phyloP scores from a whole-genome alignment of 31 red algal genomes.

The Porphyra umbilicalis region DNA sequence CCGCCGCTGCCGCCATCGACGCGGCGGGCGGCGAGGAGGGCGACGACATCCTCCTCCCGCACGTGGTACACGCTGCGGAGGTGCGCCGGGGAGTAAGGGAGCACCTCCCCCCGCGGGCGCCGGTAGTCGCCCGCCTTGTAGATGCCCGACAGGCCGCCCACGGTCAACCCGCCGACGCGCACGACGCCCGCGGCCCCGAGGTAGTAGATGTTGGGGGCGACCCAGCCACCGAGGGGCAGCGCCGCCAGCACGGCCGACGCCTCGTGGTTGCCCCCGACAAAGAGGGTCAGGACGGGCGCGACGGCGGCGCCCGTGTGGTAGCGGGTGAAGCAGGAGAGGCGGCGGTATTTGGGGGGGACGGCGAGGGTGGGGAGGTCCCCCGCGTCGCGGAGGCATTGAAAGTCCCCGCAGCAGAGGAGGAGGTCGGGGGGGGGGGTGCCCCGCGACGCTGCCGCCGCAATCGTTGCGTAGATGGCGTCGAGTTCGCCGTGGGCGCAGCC shows the following conservation, averaged over 20 bases:
- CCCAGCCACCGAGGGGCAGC: constrained; percentile 75
- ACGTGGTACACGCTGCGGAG: constrained; percentile 76
- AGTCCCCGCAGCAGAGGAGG: constrained; percentile 85
- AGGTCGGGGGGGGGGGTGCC: constrained; percentile 29
- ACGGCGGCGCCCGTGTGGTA: constrained; percentile 52
- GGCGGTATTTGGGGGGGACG: constrained; percentile 48
- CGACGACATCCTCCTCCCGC: constrained; percentile 56
- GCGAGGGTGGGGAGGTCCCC: constrained; percentile 66
- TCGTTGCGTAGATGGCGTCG: constrained; percentile 61
- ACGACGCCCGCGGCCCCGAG: constrained; percentile 82
- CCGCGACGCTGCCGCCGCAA: constrained; percentile 16
- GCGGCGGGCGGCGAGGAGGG: constrained; percentile 11
- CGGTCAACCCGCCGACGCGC: constrained; percentile 43
- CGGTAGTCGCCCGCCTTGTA: constrained; percentile 65
- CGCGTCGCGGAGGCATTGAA: constrained; percentile 77
- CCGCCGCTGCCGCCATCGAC: neutral
- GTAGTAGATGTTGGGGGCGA: constrained; percentile 94
- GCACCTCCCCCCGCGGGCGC: constrained; percentile 49
- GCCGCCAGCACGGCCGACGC: constrained; percentile 78
- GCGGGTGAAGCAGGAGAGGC: constrained; percentile 61
- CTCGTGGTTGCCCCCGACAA: constrained; percentile 96
- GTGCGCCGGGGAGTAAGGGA: constrained; percentile 40
- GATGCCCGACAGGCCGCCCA: constrained; percentile 78
- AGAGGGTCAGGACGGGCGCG: constrained; percentile 77
- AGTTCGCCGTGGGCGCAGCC: constrained; percentile 91